Evolutionary conservation across 495 filamentous ascomycete genomes (phyloP).

Genomic region (Daldinia caldariorum): DNA sequence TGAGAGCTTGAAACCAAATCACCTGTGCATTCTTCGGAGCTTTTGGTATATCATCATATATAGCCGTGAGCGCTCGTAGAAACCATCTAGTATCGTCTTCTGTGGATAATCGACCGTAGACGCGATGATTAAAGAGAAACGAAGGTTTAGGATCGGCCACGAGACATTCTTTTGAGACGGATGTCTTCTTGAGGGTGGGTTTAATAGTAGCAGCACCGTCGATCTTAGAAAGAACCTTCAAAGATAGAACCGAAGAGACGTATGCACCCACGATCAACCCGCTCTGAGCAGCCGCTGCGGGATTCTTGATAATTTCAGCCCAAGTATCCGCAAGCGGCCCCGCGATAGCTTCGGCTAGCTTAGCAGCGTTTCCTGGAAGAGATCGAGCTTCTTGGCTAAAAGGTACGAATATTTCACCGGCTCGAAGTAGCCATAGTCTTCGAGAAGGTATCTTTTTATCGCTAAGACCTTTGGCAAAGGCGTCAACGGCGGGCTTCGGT

Average conservation of each 20-base stretch:
- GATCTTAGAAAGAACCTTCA: conserved; percentile 56
- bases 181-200: conserved; percentile 63
- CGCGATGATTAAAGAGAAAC: conserved; percentile 82
- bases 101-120: conserved; percentile 78
- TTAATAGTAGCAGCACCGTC: conserved; percentile 55
- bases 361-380: conserved; percentile 57
- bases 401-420: conserved; percentile 76
- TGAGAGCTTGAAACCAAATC: conserved; percentile 82
- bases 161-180: conserved; percentile 70
- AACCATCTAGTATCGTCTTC: conserved; percentile 83
- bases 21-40: conserved; percentile 50
- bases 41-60: conserved; percentile 56
- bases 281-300: conserved; percentile 75
- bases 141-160: conserved; percentile 77
- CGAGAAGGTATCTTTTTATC: conserved; percentile 85
- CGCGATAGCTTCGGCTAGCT: conserved; percentile 68
- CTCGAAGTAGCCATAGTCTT: conserved; percentile 80
- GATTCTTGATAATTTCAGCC: conserved; percentile 79
- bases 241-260: conserved; percentile 70
- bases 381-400: conserved; percentile 56
- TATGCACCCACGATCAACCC: conserved; percentile 80
- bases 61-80: conserved; percentile 71
- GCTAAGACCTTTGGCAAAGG: conserved; percentile 79
- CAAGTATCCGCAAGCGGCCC: conserved; percentile 76
- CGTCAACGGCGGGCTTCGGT: conserved; percentile 70